Base-by-base conservation (phyloP, 106 monocot genomes). In the Dactylorhiza incarnata region DNA sequence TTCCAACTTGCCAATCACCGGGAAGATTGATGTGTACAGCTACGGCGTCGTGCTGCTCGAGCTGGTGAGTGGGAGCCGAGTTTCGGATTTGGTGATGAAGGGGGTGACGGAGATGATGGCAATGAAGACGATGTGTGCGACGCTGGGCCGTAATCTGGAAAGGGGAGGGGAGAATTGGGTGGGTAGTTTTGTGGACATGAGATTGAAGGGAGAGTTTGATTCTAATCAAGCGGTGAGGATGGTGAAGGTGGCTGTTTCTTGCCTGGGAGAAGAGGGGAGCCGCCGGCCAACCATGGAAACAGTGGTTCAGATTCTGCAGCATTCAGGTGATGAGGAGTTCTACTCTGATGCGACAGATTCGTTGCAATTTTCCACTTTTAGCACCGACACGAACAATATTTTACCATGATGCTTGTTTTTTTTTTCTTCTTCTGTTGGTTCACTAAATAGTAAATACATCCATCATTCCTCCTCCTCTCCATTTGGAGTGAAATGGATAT, bases 41-140 rank as follows among this genome's bases (percentile, higher is more conserved):
- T 87, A 81, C 20, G 84, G 87, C 5, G 78, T 87, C 2, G 75
- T 87, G 19, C 81, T 84, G 66, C 81, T 87, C 7, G 87, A 87
- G 76, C 26, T 87, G 17, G 65, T 87, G 49, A 84, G 67, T 25
- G 84, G 87, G 24, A 43, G 20, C 9, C 75, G 87, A 24, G 71
- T 82, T 50, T 75, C 52, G 6, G 58, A 76, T 49, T 73, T 75
- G 73, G 53, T 17, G 12, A 46, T 55, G 10, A 49, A 71, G 15
- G 51, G 11, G 14, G 29, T 65, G 52, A 50, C 52, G 16, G 45
- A 77, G 47, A 79, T 51, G 58, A 49, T 49, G 48, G 63, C 70
- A 2, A 47, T 45, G 37, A 62, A 22, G 53, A 52, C 9, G n/a
- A n/a, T 74, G 54, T 74, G 53, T 9, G 5, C 13, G 45, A 19